phyloP scores from a whole-genome alignment of 495 filamentous ascomycete species.

The Parmelia sp. region DNA sequence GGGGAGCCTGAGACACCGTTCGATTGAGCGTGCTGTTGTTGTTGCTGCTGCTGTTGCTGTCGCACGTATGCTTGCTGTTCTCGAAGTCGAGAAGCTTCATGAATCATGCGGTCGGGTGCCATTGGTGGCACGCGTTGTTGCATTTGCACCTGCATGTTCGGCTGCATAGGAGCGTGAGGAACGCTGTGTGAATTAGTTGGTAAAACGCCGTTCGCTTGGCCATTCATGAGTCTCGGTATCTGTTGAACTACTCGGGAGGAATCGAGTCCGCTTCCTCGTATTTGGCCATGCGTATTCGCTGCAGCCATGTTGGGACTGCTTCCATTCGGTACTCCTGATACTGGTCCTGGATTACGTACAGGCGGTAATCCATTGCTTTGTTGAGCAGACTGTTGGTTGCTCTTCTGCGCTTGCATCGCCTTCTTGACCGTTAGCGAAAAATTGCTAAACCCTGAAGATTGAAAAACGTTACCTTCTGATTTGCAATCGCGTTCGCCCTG shows the following conservation, averaged over 20 bases:
- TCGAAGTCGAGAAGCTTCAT: constrained; percentile 58
- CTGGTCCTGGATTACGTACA: constrained; percentile 21
- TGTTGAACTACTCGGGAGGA: constrained; percentile 35
- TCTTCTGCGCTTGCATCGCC: constrained; percentile 34
- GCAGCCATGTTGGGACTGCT: constrained; percentile 32
- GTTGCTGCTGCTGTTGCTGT: constrained; percentile 46
- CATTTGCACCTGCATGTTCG: constrained; percentile 39
- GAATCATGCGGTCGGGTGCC: constrained; percentile 48
- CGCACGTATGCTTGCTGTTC: constrained; percentile 59
- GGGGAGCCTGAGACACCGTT: constrained; percentile 27
- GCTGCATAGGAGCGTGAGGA: constrained; percentile 65
- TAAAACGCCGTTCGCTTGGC: constrained; percentile 44
- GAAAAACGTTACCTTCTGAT: constrained; percentile 47
- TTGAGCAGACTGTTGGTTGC: constrained; percentile 39
- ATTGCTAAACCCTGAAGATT: not conserved
- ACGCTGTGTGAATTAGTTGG: constrained; percentile 48
- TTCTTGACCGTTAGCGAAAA: constrained; percentile 32
- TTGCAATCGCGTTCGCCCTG: constrained; percentile 54
- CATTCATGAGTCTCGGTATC: constrained; percentile 38
- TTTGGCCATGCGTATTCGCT: constrained; percentile 20
- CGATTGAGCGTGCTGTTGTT: constrained; percentile 35
- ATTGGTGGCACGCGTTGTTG: constrained; percentile 53
- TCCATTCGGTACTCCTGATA: constrained; percentile 36
- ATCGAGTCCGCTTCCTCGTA: constrained; percentile 18
- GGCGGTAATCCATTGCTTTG: constrained; percentile 36